Conservation (phyloP, 1,284 basidiomycete genomes). For the Mycena sp. region DNA sequence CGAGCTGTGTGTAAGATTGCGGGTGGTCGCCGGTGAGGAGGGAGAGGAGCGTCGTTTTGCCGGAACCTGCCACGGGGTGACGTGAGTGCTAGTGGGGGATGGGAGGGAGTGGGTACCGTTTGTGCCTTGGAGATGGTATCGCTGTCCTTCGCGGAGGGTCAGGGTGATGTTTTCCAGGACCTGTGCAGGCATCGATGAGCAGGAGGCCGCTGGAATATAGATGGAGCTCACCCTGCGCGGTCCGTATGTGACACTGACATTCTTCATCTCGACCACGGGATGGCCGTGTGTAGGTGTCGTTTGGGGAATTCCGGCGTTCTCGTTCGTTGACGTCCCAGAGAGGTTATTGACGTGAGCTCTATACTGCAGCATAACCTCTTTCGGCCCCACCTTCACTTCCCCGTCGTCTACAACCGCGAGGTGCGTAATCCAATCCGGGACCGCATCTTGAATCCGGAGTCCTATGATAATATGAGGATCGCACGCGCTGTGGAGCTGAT, state of each 20-base stretch:
- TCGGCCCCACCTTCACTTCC: conserved; percentile 56
- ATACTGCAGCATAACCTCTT: conserved; percentile 47
- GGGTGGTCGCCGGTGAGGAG: conserved; percentile 95
- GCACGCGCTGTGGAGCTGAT: conserved; percentile 61
- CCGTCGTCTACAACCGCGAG: conserved; percentile 68
- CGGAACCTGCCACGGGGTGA: conserved; percentile 69
- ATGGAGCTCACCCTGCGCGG: conserved; percentile 57
- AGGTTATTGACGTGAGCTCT: conserved; percentile 23
- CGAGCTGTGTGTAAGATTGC: conserved; percentile 83
- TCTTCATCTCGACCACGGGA: conserved; percentile 67
- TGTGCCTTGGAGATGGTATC: conserved; percentile 88
- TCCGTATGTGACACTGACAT: conserved; percentile 80
- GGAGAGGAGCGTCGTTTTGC: conserved; percentile 96
- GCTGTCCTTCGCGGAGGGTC: conserved; percentile 81
- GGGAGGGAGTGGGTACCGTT: conserved; percentile 65
- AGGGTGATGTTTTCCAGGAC: conserved; percentile 83
- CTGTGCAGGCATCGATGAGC: conserved; percentile 41
- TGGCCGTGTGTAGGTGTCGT: conserved; percentile 30
- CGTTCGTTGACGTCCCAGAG: conserved; percentile 21
- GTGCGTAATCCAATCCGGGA: conserved; percentile 88
- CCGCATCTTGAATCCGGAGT: conserved; percentile 79
- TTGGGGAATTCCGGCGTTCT: conserved; percentile 44
- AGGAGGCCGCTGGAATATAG: background rate
- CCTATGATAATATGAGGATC: conserved; percentile 80
- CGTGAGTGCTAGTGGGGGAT: background rate